Evolutionary conservation across 805 yeast species (phyloP), one percentile per base, ranked within the genome.

Genomic region (Candida michaelii): DNA sequence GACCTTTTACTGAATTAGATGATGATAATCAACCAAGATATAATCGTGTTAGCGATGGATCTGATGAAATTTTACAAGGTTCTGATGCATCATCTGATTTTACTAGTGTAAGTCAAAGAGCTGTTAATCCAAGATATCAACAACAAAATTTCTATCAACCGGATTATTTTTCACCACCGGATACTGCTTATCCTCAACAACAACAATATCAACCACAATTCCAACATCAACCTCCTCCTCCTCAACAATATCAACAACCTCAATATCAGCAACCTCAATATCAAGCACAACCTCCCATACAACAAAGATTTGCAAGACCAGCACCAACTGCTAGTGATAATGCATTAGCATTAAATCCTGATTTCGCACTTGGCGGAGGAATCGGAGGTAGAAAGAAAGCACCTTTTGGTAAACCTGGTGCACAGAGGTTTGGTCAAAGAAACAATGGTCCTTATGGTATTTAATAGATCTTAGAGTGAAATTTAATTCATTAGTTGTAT

Each of bases 91-190:
- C 71, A 36, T 84, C 91, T 1, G 83, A 82, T 54, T 83, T 85
- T 60, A 85, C 93, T 1, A 81, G 89, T 40, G 86, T 85, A 1
- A 83, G 90, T 6, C 91, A 85, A 61, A 70, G 91, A 57, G 89
- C 82, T 19, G 73, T 80, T 12, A 85, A 85, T 53, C 86, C 85
- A 13, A 62, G 67, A 19, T 80, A 77, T 50, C 39, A 71, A 66
- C 52, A 37, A 12, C 49, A 42, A 23, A 58, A 54, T 40, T 50
- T 43, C 13, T 24, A 30, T 24, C 53, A 51, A 29, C 44, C 40
- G 27, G 39, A 48, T 24, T 51, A 47, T 42, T 50, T 51, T 45
- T 61, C 42, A 5, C 50, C 43, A 25, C 53, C 45, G 29, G 42
- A 42, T 17, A 11, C 43, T 12, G 19, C 40, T 10, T 44, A 43